Evolutionary conservation across 2,329 filamentous ascomycete genomes (phyloP).

Genomic region (Colletotrichum melonis): DNA sequence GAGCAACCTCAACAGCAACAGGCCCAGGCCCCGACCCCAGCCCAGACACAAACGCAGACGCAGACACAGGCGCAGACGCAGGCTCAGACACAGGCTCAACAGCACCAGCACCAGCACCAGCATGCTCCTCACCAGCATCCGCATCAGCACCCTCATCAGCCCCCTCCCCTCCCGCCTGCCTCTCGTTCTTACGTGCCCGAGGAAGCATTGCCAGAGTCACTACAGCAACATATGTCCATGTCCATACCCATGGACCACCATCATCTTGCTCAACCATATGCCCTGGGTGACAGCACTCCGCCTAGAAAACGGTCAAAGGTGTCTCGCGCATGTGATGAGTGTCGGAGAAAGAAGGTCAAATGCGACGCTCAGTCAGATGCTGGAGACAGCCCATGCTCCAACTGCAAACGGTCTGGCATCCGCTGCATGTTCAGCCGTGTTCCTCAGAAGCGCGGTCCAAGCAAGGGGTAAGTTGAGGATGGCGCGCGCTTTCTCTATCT

Average conservation of each 20-base stretch:
- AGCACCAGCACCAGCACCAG: constrained; percentile 36
- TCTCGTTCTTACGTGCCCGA: constrained; percentile 51
- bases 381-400: constrained; percentile 80
- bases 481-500: neutral
- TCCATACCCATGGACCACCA: constrained; percentile 49
- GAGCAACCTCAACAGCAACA: constrained; percentile 31
- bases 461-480: constrained; percentile 76
- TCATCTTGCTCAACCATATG: constrained; percentile 50
- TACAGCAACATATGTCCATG: constrained; percentile 42
- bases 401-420: constrained; percentile 82
- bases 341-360: constrained; percentile 88
- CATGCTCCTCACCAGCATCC: constrained; percentile 35
- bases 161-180: constrained; percentile 7
- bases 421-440: constrained; percentile 87
- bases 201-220: constrained; percentile 47
- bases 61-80: constrained; percentile 20
- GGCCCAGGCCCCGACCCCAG: constrained; percentile 22
- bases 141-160: constrained; percentile 1
- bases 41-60: constrained; percentile 15
- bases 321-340: constrained; percentile 90
- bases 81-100: constrained; percentile 13
- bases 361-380: constrained; percentile 85
- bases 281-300: constrained; percentile 68
- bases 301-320: constrained; percentile 86
- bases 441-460: constrained; percentile 88